These are phyloP conservation scores for Verticillium klebahnii DNA, from an alignment of 2,329 filamentous ascomycete genomes.

Conservation along the genomic window DNA sequence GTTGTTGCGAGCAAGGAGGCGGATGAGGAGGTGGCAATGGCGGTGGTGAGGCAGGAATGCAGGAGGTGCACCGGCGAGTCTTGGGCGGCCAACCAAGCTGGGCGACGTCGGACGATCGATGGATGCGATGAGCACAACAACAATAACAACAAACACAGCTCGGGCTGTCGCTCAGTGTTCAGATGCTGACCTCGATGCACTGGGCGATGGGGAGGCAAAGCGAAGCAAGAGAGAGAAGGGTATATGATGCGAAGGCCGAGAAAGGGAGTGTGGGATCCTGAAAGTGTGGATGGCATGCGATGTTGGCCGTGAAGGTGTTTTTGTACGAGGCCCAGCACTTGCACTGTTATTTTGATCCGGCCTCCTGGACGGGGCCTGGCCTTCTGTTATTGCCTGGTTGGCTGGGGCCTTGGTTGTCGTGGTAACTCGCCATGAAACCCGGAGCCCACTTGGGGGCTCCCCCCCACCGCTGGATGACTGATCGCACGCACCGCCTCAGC, in stretches of 20 bases:
- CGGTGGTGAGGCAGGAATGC: not conserved
- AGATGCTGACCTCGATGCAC: not conserved
- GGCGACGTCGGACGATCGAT: not conserved
- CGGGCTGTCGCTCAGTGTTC: not conserved
- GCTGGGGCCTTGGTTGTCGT: not conserved
- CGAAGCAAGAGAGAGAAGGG: not conserved
- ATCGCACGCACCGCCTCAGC: not conserved
- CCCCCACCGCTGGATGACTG: not conserved
- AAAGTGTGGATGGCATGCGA: not conserved
- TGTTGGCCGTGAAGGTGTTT: not conserved
- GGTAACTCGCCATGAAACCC: not conserved
- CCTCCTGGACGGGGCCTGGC: not conserved
- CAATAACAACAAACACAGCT: not conserved
- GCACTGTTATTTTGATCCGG: not conserved
- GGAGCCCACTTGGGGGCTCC: too few species aligned
- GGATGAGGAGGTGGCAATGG: not conserved
- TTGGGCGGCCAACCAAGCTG: not conserved
- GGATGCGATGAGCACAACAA: not conserved
- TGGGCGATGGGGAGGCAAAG: not conserved
- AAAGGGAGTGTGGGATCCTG: not conserved
- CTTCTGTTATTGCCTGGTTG: not conserved
- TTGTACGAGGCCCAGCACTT: not conserved
- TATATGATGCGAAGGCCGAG: not conserved
- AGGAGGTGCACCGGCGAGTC: not conserved
- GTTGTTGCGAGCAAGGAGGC: not conserved